Evolutionary conservation across 495 filamentous ascomycete species (phyloP).

Genomic region (Massariosphaeria phaeospora): DNA sequence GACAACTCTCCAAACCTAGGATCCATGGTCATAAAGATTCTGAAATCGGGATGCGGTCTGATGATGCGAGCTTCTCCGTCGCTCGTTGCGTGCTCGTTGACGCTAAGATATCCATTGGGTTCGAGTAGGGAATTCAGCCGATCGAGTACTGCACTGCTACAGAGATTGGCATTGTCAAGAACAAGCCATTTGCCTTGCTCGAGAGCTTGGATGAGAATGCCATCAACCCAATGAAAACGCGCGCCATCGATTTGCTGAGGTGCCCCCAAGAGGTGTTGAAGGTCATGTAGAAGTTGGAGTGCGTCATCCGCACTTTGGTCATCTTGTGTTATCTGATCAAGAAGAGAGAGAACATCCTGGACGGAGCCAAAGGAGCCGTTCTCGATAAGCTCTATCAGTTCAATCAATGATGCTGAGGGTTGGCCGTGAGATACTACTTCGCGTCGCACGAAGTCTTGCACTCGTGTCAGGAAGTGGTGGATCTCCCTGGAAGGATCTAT

Average conservation of each 20-base stretch:
- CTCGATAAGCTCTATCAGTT: slow-evolving; percentile 13
- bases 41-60: slow-evolving; percentile 77
- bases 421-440: slow-evolving; percentile 43
- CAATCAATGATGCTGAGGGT: not conserved
- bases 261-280: not conserved
- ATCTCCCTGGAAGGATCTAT: slow-evolving; percentile 69
- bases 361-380: not conserved
- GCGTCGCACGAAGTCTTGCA: slow-evolving; percentile 52
- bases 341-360: not conserved
- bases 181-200: slow-evolving; percentile 87
- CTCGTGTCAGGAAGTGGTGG: slow-evolving; percentile 50
- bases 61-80: slow-evolving; percentile 79
- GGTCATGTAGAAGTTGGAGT: slow-evolving; percentile 8
- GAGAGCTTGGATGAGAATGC: slow-evolving; percentile 79
- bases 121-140: slow-evolving; percentile 92
- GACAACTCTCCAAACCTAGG: slow-evolving; percentile 90
- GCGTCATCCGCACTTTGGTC: not conserved
- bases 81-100: slow-evolving; percentile 83
- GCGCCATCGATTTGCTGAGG: slow-evolving; percentile 50
- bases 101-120: slow-evolving; percentile 75
- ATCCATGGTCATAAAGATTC: slow-evolving; percentile 92
- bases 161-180: slow-evolving; percentile 94
- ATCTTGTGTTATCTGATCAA: slow-evolving; percentile 9
- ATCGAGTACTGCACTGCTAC: slow-evolving; percentile 89
- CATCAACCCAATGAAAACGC: slow-evolving; percentile 94